Evolutionary conservation across 306 rosid species (phyloP).

Genomic region (Pterocarpus santalinus): DNA sequence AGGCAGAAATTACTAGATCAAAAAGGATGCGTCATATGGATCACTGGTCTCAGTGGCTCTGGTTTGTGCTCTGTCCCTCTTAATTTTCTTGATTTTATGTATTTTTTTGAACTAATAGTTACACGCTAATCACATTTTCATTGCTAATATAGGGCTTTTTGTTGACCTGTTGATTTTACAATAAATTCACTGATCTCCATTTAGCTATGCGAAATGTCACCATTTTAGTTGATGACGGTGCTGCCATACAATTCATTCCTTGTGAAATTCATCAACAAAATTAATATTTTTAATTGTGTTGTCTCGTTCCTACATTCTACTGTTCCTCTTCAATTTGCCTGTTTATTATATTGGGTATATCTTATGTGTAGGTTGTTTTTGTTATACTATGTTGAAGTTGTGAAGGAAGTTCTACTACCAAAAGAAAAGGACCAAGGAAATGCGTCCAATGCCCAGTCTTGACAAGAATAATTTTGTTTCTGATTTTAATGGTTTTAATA

Average conservation of each 20-base stretch:
- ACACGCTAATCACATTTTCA: not conserved
- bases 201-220: no score
- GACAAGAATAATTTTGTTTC: not conserved
- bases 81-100: slow-evolving; percentile 8
- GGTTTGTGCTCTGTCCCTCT: slow-evolving; percentile 60
- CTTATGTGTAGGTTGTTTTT: not conserved
- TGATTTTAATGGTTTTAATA: not conserved
- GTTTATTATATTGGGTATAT: not conserved
- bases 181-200: not conserved
- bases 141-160: not conserved
- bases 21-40: slow-evolving; percentile 81
- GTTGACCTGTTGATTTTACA: not conserved
- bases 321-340: not conserved
- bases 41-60: slow-evolving; percentile 87
- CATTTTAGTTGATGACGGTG: not conserved
- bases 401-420: no score
- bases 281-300: not conserved
- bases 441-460: not conserved
- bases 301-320: not conserved
- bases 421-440: no score
- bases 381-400: not conserved
- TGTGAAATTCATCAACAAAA: not conserved
- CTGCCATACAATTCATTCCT: not conserved
- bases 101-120: not conserved
- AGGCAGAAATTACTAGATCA: slow-evolving; percentile 68